These are phyloP conservation scores for Tricholoma hemisulphureum DNA, from an alignment of 768 basidiomycete genomes.

Conservation along the genomic window DNA sequence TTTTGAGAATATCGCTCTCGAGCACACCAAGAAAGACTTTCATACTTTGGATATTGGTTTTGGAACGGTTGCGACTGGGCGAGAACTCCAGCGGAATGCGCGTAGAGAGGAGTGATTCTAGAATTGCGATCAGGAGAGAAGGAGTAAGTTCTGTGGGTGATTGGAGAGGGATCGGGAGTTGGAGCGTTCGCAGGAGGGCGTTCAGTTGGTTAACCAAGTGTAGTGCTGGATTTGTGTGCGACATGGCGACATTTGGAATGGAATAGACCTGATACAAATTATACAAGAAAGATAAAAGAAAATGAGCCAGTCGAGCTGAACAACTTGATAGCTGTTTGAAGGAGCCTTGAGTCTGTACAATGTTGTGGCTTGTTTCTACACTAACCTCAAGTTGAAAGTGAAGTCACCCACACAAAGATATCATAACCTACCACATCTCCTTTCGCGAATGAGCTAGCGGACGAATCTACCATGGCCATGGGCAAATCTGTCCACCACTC, in stretches of 20 bases:
- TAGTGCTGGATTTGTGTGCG: neutral
- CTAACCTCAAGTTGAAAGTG: no score
- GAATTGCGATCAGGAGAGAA: slow-evolving; percentile 64
- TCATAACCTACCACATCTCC: no score
- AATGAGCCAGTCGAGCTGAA: no score
- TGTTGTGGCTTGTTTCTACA: no score
- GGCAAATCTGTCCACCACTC: no score
- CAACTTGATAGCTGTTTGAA: no score
- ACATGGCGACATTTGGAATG: slow-evolving; percentile 22
- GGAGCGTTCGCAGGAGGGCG: slow-evolving; percentile 11
- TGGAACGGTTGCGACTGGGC: slow-evolving; percentile 2
- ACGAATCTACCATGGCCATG: no score
- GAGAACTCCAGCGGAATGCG: slow-evolving; percentile 42
- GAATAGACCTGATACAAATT: no score
- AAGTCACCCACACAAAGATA: no score
- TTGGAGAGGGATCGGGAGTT: slow-evolving; percentile 30
- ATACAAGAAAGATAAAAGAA: no score
- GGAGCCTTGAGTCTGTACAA: no score
- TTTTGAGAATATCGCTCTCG: slow-evolving; percentile 58
- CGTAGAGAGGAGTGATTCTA: slow-evolving; percentile 57
- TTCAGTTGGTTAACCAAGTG: slow-evolving; percentile 16
- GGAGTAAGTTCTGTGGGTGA: slow-evolving; percentile 67
- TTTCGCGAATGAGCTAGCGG: no score
- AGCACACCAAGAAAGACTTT: slow-evolving; percentile 76
- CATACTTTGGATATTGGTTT: slow-evolving; percentile 57